These are phyloP conservation scores for Croton laevigatus DNA, from an alignment of 441 rosid species.

Conservation along the genomic window DNA sequence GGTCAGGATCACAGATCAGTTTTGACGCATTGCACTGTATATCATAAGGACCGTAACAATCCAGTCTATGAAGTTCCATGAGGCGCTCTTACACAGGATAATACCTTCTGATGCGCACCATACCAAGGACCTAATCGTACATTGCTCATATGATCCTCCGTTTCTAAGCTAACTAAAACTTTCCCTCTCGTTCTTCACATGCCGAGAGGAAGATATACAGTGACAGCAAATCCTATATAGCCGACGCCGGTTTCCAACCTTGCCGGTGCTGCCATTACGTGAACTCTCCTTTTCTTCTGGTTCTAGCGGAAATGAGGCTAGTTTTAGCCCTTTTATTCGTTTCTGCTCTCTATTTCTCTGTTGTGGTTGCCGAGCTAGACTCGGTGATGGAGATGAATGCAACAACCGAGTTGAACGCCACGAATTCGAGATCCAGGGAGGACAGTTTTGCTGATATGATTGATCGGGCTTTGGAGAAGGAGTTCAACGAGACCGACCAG, in stretches of 20 bases:
- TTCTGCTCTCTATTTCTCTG: constrained; percentile 39
- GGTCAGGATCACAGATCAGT: background rate
- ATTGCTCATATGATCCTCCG: constrained; percentile 1
- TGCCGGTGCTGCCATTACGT: background rate
- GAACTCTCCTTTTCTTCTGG: background rate
- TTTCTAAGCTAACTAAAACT: constrained; percentile 16
- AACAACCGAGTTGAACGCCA: constrained; percentile 45
- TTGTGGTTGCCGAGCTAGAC: constrained; percentile 35
- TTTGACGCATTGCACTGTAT: background rate
- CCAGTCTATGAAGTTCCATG: background rate
- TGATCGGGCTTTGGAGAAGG: constrained; percentile 92
- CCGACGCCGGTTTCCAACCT: background rate
- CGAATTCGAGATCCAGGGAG: constrained; percentile 59
- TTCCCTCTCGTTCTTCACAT: constrained; percentile 18
- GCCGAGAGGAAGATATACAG: constrained; percentile 20
- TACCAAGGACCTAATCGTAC: background rate
- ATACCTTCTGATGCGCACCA: background rate
- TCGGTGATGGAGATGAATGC: constrained; percentile 53
- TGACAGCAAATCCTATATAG: constrained; percentile 9
- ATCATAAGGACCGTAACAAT: background rate
- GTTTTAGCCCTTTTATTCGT: constrained; percentile 30
- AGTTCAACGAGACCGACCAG: constrained; percentile 89
- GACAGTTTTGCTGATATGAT: constrained; percentile 87
- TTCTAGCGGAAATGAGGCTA: constrained; percentile 34
- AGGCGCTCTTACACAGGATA: background rate